A percentile compares a stretch with the other conserved stretches of the same genome.
phyloP scores from a whole-genome alignment of 164 flowering plant species.

The Vitis cinerea region DNA sequence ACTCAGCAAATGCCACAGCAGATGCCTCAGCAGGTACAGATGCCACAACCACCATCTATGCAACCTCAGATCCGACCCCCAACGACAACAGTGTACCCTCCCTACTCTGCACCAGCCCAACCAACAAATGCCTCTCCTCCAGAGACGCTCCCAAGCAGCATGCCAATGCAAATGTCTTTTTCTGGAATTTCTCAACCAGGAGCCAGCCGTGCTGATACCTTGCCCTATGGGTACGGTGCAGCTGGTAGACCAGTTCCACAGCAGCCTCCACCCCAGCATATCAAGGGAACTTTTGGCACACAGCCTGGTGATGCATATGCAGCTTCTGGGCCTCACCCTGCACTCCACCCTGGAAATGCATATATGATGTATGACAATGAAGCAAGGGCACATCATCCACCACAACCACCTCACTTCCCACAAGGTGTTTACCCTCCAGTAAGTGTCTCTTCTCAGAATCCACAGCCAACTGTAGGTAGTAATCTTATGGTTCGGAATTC shows the following conservation, averaged over 20 bases:
- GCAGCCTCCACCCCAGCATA: constrained; percentile 57
- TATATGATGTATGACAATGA: constrained; percentile 74
- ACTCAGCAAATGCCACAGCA: constrained; percentile 39
- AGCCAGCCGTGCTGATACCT: constrained; percentile 45
- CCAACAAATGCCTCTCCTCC: constrained; percentile 43
- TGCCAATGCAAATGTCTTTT: constrained; percentile 65
- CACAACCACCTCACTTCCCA: constrained; percentile 50
- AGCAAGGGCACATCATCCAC: constrained; percentile 45
- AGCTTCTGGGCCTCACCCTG: constrained; percentile 45
- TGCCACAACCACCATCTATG: constrained; percentile 45
- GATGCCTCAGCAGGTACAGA: constrained; percentile 49
- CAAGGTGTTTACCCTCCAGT: constrained; percentile 61
- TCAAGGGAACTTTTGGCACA: constrained; percentile 44
- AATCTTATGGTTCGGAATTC: constrained; percentile 39
- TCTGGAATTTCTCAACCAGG: constrained; percentile 51
- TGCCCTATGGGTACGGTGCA: constrained; percentile 62
- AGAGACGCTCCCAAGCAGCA: constrained; percentile 56
- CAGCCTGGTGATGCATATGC: constrained; percentile 58
- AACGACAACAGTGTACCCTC: constrained; percentile 43
- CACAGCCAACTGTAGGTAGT: constrained; percentile 27
- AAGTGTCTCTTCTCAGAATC: constrained; percentile 38
- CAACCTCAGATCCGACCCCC: constrained; percentile 58
- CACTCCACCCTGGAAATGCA: constrained; percentile 50
- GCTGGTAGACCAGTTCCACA: constrained; percentile 49
- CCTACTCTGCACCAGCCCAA: constrained; percentile 51